Evolutionary conservation across 2,329 filamentous ascomycete genomes (phyloP), one percentile per base, ranked within the genome.

Genomic region (Madurella mycetomatis): DNA sequence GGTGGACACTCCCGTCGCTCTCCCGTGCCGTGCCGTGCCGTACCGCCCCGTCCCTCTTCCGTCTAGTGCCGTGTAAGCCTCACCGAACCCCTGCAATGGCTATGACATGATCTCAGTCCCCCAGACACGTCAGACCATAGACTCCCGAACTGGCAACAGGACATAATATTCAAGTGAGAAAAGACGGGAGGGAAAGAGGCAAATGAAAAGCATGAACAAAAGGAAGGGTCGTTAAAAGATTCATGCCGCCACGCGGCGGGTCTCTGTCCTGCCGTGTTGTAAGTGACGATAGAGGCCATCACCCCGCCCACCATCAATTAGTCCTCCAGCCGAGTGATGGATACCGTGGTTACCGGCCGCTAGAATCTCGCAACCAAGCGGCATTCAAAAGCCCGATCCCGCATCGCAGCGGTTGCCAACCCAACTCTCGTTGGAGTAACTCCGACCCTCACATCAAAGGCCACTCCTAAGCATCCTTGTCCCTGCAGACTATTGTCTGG

Each of bases 21-120:
- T 51, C 34, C 58, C 56, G 54, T 57, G 44, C 57, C 19, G 47
- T 53, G 30, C 54, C 50, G 48, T 49, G 41, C 53, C 53, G 57
- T 55, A 45, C 57, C 40, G 49, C 52, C 43, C 55, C 47, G 43
- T 55, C 40, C 39, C 39, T 25, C 55, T 31, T n/a, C 43, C 34
- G 12, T 52, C 47, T 45, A 48, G 17, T 46, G 37, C 34, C 41
- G 44, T 46, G 32, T 39, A 41, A 48, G 16, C 46, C 42, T 48
- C 39, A 31, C 12, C 17, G 11, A 47, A 15, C 37, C 19, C n/a
- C 47, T 53, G 39, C 50, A 43, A 39, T 44, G 19, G 40, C 15
- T 18, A 18, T 16, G 17, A 52, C 34, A 25, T 17, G 34, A 46
- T 51, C 32, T 46, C 30, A 39, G 18, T 31, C 17, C 15, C 43